Evolutionary conservation across 371 early-diverging fungal genomes (phyloP).

Genomic region (Haplosporangium sp.): DNA sequence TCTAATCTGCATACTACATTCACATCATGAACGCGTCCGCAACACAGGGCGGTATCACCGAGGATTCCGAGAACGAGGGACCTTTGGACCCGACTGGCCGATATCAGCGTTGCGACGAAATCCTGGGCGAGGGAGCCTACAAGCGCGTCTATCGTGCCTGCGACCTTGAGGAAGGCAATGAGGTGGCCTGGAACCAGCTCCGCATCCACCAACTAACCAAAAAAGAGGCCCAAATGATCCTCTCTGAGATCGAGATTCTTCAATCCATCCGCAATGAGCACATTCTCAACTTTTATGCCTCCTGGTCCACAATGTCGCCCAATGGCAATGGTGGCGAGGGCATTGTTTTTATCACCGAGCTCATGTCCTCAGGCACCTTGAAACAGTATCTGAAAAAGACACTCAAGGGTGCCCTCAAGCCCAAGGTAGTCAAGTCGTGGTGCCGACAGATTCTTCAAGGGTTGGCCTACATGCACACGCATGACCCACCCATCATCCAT

Average conservation of each 20-base stretch:
- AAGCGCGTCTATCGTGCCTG: slow-evolving; percentile 89
- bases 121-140: slow-evolving; percentile 81
- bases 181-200: slow-evolving; percentile 90
- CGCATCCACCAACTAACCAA: slow-evolving; percentile 61
- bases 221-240: slow-evolving; percentile 60
- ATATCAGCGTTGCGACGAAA: slow-evolving; percentile 10
- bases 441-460: slow-evolving; percentile 85
- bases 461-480: slow-evolving; percentile 84
- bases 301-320: slow-evolving; percentile 59
- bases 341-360: slow-evolving; percentile 88
- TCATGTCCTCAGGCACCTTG: slow-evolving; percentile 91
- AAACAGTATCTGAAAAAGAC: slow-evolving; percentile 78
- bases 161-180: slow-evolving; percentile 86
- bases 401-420: slow-evolving; percentile 66
- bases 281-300: slow-evolving; percentile 80
- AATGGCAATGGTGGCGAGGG: slow-evolving; percentile 62
- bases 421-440: slow-evolving; percentile 82
- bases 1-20: too few species aligned
- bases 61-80: slow-evolving; percentile 47
- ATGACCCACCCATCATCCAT: slow-evolving; percentile 88
- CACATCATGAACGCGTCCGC: not conserved
- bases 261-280: slow-evolving; percentile 83
- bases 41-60: slow-evolving; percentile 8
- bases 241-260: slow-evolving; percentile 69
- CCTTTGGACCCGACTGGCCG: slow-evolving; percentile 8